A percentile compares a stretch with the other conserved stretches of the same genome.
phyloP scores from a whole-genome alignment of 345 rosid species.

The Odontarrhena argentea region DNA sequence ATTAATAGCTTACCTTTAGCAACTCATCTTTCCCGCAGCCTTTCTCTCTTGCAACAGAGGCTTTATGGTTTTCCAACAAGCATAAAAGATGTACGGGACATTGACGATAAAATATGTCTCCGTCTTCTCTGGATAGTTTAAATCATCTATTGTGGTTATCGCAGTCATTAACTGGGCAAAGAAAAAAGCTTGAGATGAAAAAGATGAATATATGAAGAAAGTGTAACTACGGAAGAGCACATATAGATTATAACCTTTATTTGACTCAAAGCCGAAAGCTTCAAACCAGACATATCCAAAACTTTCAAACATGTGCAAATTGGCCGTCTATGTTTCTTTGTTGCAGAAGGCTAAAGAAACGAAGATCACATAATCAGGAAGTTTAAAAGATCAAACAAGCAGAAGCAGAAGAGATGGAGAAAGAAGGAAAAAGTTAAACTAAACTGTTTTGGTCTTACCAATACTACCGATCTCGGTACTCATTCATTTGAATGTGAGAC shows the following conservation, averaged over 20 bases:
- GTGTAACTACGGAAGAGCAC: constrained; percentile 16
- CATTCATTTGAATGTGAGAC: constrained; percentile 98
- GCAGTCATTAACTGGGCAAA: constrained; percentile 72
- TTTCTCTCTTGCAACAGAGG: constrained; percentile 88
- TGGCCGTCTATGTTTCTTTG: constrained; percentile 65
- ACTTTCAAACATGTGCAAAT: constrained; percentile 80
- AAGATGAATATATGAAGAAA: not conserved
- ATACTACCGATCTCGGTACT: constrained; percentile 88
- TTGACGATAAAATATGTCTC: constrained; percentile 87
- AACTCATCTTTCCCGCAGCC: constrained; percentile 87
- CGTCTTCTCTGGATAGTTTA: constrained; percentile 96
- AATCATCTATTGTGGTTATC: constrained; percentile 83
- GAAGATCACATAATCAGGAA: not conserved
- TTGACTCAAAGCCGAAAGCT: constrained; percentile 84
- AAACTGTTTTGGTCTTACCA: constrained; percentile 53
- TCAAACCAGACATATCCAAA: constrained; percentile 97
- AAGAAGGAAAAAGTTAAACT: not conserved
- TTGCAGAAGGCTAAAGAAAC: constrained; percentile 65
- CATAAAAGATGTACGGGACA: constrained; percentile 87
- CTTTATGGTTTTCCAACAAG: constrained; percentile 92
- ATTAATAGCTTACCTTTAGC: constrained; percentile 78
- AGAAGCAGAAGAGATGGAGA: not conserved
- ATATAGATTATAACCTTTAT: constrained; percentile 59
- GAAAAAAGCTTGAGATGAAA: not conserved
- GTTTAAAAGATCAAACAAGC: not conserved